Evolutionary conservation across 768 basidiomycete species (phyloP), one percentile per base, ranked within the genome.

Genomic region (Leccinum broughii): DNA sequence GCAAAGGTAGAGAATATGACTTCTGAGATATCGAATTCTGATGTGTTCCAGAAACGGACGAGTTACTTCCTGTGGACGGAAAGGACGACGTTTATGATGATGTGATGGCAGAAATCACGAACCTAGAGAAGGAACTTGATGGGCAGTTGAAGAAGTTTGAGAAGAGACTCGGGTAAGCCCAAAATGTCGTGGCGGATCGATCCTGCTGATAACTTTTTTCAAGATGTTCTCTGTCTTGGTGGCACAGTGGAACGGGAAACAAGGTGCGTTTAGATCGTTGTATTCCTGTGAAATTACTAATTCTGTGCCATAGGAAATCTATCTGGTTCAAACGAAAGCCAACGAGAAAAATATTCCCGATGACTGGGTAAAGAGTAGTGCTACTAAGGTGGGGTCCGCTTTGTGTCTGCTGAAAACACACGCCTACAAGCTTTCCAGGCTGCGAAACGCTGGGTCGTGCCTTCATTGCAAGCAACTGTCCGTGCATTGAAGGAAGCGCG

Each of bases 401-500:
- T 22, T 30, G 2, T 14, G 20, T 1, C 9, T 13, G 24, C 51
- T 17, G 24, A 54, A 0, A 22, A 52, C 24, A 39, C 24, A 35
- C 8, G 11, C 55, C 57, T 17, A 59, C 51, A 22, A 20, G 6
- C 20, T 30, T 20, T 20, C 6, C 68, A 96, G 90, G 83, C 85
- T 28, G 83, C 83, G 65, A 81, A 80, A 14, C 89, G 97, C 22
- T 99, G 88, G 80, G 77, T 86, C 6, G 88, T 94, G 6, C 88
- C 88, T 1, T 80, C 89, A 26, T 81, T 94, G 3, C 84, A 86
- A 59, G 67, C 81, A 5, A 85, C 85, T 32, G 84, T 98, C 55
- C 87, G 93, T 20, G 76, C 85, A 58, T 80, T 97, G 34, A 98
- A 98, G 75, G 97, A 99, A 76, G 95, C 93, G 3, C 85, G 93